Conservation (phyloP, 352 stramenopile genomes). For the Phytopythium vexans region DNA sequence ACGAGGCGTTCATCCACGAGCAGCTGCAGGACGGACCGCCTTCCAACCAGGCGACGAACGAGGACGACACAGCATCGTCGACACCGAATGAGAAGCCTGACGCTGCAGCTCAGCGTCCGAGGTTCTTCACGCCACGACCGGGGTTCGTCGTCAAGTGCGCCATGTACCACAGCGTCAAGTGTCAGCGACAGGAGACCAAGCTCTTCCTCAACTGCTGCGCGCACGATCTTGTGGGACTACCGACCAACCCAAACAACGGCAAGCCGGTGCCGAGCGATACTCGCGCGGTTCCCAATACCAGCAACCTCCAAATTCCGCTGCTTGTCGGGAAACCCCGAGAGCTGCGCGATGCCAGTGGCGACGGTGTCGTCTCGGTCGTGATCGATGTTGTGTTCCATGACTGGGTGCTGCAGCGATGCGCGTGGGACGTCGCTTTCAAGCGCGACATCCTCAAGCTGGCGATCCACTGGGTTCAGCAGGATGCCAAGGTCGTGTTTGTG, state of each 20-base stretch:
- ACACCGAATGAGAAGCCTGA: conserved; percentile 7
- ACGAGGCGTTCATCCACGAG: conserved; percentile 80
- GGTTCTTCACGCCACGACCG: conserved; percentile 61
- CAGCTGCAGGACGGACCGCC: conserved; percentile 71
- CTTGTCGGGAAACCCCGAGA: conserved; percentile 56
- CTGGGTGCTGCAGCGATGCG: conserved; percentile 68
- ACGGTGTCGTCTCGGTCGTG: conserved; percentile 35
- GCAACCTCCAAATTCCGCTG: conserved; percentile 73
- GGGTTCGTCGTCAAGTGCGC: conserved; percentile 79
- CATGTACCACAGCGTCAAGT: conserved; percentile 53
- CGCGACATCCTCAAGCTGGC: conserved; percentile 76
- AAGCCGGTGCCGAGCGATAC: conserved; percentile 58
- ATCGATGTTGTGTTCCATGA: conserved; percentile 81
- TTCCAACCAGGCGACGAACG: conserved; percentile 2
- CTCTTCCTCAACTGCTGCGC: conserved; percentile 82
- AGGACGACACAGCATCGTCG: not conserved
- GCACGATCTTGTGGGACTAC: conserved; percentile 64
- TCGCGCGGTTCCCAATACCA: conserved; percentile 59
- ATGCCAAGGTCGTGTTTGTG: conserved; percentile 43
- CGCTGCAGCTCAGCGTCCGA: conserved; percentile 12
- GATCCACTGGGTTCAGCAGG: conserved; percentile 74
- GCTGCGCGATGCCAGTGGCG: conserved; percentile 40
- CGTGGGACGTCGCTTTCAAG: conserved; percentile 82
- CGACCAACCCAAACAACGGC: conserved; percentile 73
- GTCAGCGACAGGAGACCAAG: conserved; percentile 59